Evolutionary conservation across 805 yeast species (phyloP).

Genomic region (Saccharomyces mikatae): DNA sequence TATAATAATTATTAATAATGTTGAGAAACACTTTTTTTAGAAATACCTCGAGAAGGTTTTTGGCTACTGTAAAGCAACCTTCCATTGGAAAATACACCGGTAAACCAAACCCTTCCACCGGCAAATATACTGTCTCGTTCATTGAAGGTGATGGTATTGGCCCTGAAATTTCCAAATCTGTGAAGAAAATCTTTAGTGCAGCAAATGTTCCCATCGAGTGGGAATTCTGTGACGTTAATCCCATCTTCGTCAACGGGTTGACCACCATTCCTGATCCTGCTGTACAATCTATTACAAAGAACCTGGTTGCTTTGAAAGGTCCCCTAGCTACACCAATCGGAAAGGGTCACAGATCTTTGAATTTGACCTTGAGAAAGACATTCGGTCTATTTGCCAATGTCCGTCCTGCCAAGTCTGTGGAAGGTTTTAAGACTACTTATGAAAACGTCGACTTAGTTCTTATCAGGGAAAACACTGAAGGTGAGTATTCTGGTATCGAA

Average conservation of each 20-base stretch:
- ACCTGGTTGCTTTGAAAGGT: conserved; percentile 94
- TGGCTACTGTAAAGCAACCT: conserved; percentile 26
- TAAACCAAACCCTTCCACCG: conserved; percentile 43
- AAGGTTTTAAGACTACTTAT: conserved; percentile 80
- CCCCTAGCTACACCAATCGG: conserved; percentile 98
- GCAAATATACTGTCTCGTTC: conserved; percentile 87
- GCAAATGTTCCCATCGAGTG: conserved; percentile 94
- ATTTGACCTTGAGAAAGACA: conserved; percentile 94
- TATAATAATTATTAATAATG: background rate
- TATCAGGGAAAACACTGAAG: conserved; percentile 98
- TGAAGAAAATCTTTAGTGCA: conserved; percentile 85
- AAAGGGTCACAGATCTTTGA: conserved; percentile 95
- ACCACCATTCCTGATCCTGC: conserved; percentile 91
- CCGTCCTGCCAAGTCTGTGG: conserved; percentile 90
- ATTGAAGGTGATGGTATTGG: conserved; percentile 99
- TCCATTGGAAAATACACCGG: conserved; percentile 30
- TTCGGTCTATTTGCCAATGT: conserved; percentile 94
- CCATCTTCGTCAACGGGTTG: conserved; percentile 81
- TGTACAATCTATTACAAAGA: conserved; percentile 83
- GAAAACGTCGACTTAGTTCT: conserved; percentile 85
- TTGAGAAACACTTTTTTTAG: conserved; percentile 8
- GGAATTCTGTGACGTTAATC: conserved; percentile 96
- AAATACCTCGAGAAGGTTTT: conserved; percentile 6
- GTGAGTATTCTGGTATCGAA: conserved; percentile 98
- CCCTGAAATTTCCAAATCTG: conserved; percentile 88